Percentiles rank a stretch among this genome's conserved stretches.
Evolutionary conservation across 2,329 filamentous ascomycete species (phyloP).

Genomic region (Thermothelomyces thermophilus): DNA sequence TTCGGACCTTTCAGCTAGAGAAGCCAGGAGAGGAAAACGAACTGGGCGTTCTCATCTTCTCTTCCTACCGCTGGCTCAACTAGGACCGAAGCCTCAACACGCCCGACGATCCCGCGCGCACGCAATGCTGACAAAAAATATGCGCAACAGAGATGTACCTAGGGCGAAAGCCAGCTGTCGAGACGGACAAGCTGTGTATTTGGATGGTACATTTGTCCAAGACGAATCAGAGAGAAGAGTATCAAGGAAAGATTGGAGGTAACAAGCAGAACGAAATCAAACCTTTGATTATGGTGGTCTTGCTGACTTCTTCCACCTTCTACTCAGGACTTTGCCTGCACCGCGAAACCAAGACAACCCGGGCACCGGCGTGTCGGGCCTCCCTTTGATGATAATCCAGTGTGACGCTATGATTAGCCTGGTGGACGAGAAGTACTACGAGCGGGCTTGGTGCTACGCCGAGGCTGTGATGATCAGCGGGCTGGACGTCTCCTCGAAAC

Average conservation of each 20-base stretch:
- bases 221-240: no score
- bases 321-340: not conserved
- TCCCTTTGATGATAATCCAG: not conserved
- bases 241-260: no score
- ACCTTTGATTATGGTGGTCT: no score
- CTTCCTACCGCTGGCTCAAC: constrained; percentile 14
- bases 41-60: constrained; percentile 11
- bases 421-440: not conserved
- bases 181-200: not conserved
- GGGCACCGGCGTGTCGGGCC: not conserved
- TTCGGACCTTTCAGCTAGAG: not conserved
- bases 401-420: not conserved
- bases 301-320: no score
- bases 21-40: not conserved
- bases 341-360: not conserved
- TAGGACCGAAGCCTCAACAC: constrained; percentile 4
- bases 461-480: not conserved
- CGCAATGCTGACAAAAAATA: not conserved
- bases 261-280: no score
- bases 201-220: not conserved
- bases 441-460: not conserved
- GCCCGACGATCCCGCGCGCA: constrained; percentile 7
- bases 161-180: not conserved
- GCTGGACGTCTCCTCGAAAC: not conserved
- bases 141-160: not conserved